Evolutionary conservation across 2,329 filamentous ascomycete genomes (phyloP).

Genomic region (Exophiala aquamarina): DNA sequence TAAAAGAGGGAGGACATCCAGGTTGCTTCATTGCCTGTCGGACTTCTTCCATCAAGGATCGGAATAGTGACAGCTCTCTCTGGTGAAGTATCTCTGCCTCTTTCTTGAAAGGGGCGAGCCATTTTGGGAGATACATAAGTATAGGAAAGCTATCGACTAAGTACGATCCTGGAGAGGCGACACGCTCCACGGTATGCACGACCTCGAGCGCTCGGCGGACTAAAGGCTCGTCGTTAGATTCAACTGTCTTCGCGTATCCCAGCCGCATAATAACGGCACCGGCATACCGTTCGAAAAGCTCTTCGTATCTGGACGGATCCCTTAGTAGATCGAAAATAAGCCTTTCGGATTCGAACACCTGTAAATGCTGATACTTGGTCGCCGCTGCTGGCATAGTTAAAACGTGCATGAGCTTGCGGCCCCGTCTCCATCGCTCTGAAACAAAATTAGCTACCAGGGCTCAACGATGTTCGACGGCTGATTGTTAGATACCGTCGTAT

Average conservation of each 20-base stretch:
- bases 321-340: conserved; percentile 32
- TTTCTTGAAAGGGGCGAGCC: conserved; percentile 14
- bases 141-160: conserved; percentile 23
- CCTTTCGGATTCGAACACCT: conserved; percentile 31
- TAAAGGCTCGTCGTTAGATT: neutral
- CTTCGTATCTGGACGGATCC: conserved; percentile 34
- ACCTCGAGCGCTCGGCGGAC: conserved; percentile 1
- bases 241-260: conserved; percentile 31
- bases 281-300: conserved; percentile 38
- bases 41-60: conserved; percentile 14
- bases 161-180: conserved; percentile 8
- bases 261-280: conserved; percentile 38
- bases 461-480: too few relatives aligned
- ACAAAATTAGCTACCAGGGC: too few relatives aligned
- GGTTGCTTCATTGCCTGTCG: conserved; percentile 11
- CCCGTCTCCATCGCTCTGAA: conserved; percentile 37
- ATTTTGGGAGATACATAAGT: conserved; percentile 20
- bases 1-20: conserved; percentile 16
- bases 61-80: conserved; percentile 16
- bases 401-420: conserved; percentile 47
- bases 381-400: conserved; percentile 37
- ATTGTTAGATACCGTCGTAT: conserved; percentile 39
- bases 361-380: conserved; percentile 32
- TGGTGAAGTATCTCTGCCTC: conserved; percentile 19
- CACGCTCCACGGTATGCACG: conserved; percentile 12